These are phyloP conservation scores for Mesostigma viride DNA, from an alignment of 139 green algal genomes.

Conservation along the genomic window DNA sequence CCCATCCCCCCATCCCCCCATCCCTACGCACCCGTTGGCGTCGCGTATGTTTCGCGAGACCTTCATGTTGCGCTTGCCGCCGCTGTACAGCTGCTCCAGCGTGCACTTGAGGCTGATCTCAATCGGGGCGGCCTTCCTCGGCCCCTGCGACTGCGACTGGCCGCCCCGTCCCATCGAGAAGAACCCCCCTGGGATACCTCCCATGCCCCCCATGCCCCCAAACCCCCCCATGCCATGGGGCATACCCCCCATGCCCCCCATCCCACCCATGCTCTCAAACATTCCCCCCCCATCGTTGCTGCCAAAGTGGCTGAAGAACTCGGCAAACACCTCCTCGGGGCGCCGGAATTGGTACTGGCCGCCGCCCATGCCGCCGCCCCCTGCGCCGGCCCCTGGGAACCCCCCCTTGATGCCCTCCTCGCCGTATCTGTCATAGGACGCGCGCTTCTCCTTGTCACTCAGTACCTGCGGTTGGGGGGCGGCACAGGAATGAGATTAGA, in stretches of 20 bases:
- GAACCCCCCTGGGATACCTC: too few relatives aligned
- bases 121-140: slow-evolving; percentile 24
- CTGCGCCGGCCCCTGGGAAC: slow-evolving; percentile 22
- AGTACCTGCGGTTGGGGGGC: slow-evolving; percentile 36
- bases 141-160: not conserved
- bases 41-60: slow-evolving; percentile 44
- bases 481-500: too few relatives aligned
- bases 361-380: slow-evolving; percentile 3
- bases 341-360: slow-evolving; percentile 18
- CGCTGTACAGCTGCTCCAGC: slow-evolving; percentile 54
- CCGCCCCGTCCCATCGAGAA: too few relatives aligned
- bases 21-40: slow-evolving; percentile 33
- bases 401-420: slow-evolving; percentile 37
- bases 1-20: too few relatives aligned
- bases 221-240: slow-evolving; percentile 13
- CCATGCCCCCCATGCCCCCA: slow-evolving; percentile 13
- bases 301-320: slow-evolving; percentile 32
- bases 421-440: slow-evolving; percentile 38
- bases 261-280: slow-evolving; percentile 8
- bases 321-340: slow-evolving; percentile 35
- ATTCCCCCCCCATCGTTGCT: slow-evolving; percentile 17
- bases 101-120: slow-evolving; percentile 35
- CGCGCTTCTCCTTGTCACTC: slow-evolving; percentile 35
- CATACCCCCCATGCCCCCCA: slow-evolving; percentile 13
- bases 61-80: slow-evolving; percentile 53